These are phyloP conservation scores for Arabidopsis suecica DNA, from an alignment of 345 rosid genomes.

Conservation along the genomic window DNA sequence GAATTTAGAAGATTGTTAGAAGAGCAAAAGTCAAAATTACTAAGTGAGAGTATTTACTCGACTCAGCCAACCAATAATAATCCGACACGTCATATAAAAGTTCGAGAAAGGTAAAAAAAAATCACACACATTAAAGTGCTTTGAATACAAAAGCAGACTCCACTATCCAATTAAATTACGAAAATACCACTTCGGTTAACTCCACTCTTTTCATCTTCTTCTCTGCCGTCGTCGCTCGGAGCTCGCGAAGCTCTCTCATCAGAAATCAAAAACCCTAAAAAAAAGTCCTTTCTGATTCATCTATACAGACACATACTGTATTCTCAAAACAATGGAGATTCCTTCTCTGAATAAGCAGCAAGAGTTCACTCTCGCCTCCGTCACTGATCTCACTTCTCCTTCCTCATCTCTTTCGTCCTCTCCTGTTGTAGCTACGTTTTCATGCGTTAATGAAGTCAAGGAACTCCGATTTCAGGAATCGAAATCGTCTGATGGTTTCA, in stretches of 20 bases:
- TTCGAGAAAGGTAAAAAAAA: no score
- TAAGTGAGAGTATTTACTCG: no score
- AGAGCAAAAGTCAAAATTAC: no score
- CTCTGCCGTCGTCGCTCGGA: not conserved
- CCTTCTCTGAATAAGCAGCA: slow-evolving; percentile 35
- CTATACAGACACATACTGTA: not conserved
- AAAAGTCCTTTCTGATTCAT: not conserved
- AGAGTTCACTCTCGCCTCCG: slow-evolving; percentile 60
- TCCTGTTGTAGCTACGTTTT: slow-evolving; percentile 58
- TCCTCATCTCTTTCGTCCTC: slow-evolving; percentile 40
- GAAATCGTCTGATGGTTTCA: slow-evolving; percentile 44
- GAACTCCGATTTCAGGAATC: slow-evolving; percentile 58
- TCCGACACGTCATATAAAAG: no score
- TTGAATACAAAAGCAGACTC: no score
- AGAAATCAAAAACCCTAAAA: slow-evolving; percentile 42
- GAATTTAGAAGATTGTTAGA: no score
- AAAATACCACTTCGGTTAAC: no score
- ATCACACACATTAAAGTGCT: no score
- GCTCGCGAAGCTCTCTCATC: slow-evolving; percentile 23
- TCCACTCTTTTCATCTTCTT: not conserved
- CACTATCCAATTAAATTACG: no score
- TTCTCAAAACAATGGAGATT: slow-evolving; percentile 41
- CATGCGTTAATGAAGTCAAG: slow-evolving; percentile 45
- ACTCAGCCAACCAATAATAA: no score
- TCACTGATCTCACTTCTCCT: slow-evolving; percentile 58